These are phyloP conservation scores for Corymbia maculata DNA, from an alignment of 345 rosid species.

Conservation along the genomic window DNA sequence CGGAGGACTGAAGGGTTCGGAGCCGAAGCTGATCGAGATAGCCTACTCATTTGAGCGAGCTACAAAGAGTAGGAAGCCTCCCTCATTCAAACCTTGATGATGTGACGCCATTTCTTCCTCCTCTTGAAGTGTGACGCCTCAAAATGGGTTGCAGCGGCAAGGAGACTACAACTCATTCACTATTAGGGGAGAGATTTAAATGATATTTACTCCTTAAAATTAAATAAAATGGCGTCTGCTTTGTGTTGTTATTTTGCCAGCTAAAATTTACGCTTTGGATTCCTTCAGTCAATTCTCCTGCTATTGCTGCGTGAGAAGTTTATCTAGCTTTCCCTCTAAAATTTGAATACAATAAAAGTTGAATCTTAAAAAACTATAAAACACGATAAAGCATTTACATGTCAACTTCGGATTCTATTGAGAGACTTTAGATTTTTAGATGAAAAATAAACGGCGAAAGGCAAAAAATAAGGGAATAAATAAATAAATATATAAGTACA, in stretches of 20 bases:
- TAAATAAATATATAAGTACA: too few relatives aligned
- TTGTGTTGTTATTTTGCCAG: background rate
- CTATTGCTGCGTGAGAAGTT: too few relatives aligned
- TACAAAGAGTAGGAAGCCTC: conserved; percentile 52
- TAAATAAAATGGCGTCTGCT: background rate
- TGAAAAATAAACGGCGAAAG: too few relatives aligned
- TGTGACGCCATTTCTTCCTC: background rate
- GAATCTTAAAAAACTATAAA: too few relatives aligned
- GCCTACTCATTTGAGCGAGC: conserved; percentile 71
- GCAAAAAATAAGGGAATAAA: too few relatives aligned
- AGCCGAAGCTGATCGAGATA: conserved; percentile 69
- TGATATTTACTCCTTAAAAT: background rate
- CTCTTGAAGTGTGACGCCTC: background rate
- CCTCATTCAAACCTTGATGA: conserved; percentile 11
- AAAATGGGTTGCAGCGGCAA: background rate
- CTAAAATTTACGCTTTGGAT: background rate
- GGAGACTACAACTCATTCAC: background rate
- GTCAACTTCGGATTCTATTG: too few relatives aligned
- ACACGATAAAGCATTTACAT: too few relatives aligned
- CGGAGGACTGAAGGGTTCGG: conserved; percentile 55
- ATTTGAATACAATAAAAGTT: too few relatives aligned
- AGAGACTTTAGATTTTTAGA: too few relatives aligned
- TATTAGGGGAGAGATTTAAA: background rate
- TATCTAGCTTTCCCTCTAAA: too few relatives aligned
- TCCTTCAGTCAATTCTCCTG: background rate